Percentiles rank a stretch among this genome's conserved stretches.
phyloP scores from a whole-genome alignment of 345 rosid species.

The Heritiera littoralis region DNA sequence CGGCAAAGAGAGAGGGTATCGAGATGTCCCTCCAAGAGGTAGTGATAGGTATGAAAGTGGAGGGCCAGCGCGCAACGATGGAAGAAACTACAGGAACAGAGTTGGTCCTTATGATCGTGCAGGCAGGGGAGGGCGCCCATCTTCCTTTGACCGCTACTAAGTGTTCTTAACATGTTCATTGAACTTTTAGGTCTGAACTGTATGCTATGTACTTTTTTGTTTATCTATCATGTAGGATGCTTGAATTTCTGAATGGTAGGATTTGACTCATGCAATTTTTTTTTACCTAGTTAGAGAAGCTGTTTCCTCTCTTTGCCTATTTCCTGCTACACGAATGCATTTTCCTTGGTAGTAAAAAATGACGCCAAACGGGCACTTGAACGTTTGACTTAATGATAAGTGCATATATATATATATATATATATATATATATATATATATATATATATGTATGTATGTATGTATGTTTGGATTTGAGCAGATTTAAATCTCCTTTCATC shows the following conservation, averaged over 20 bases:
- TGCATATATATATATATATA: too few species aligned
- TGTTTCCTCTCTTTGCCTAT: background rate
- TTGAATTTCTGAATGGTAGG: background rate
- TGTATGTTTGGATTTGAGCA: too few species aligned
- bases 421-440: too few species aligned
- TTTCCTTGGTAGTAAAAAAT: background rate
- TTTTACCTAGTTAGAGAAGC: background rate
- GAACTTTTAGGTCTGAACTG: constrained; percentile 4
- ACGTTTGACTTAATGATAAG: background rate
- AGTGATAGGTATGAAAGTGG: constrained; percentile 70
- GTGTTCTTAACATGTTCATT: background rate
- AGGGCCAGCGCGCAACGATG: constrained; percentile 67
- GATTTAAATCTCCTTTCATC: too few species aligned
- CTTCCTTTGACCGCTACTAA: constrained; percentile 81
- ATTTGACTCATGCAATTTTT: background rate
- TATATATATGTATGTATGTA: too few species aligned
- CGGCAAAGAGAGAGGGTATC: constrained; percentile 70
- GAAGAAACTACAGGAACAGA: constrained; percentile 71
- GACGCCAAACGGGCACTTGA: background rate
- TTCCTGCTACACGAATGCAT: background rate
- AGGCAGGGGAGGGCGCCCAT: constrained; percentile 61
- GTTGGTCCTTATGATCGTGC: constrained; percentile 84
- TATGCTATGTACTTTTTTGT: constrained; percentile 14
- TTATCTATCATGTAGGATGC: constrained; percentile 3
- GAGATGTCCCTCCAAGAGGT: constrained; percentile 66